Conservation (phyloP, 2,329 filamentous ascomycete species). For the Diaporthe sp. region DNA sequence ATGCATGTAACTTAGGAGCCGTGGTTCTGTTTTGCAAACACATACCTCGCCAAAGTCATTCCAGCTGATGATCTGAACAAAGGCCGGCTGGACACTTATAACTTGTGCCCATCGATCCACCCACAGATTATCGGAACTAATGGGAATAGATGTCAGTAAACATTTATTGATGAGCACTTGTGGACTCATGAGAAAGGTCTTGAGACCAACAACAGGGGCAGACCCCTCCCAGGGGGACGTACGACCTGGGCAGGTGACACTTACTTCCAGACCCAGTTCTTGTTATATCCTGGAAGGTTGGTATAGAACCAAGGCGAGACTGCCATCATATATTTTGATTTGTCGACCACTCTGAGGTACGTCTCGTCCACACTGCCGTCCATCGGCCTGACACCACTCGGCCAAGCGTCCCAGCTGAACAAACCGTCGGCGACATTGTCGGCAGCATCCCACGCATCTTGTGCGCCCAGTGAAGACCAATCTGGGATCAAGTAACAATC, state of each 20-base stretch:
- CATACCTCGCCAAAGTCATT: conserved; percentile 64
- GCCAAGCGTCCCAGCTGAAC: conserved; percentile 57
- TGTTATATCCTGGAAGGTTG: conserved; percentile 67
- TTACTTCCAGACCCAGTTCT: conserved; percentile 74
- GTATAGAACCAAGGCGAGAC: conserved; percentile 74
- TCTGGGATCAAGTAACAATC: conserved; percentile 61
- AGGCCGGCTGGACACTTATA: conserved; percentile 67
- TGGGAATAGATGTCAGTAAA: neutral
- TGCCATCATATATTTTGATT: conserved; percentile 65
- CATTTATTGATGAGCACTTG: too few relatives aligned
- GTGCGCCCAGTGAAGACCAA: conserved; percentile 58
- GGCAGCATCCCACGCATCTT: conserved; percentile 43
- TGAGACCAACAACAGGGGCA: neutral
- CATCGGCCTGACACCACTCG: conserved; percentile 49
- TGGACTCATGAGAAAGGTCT: neutral
- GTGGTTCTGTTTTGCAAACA: neutral
- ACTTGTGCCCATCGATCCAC: conserved; percentile 69
- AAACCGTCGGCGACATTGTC: conserved; percentile 51
- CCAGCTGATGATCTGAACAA: conserved; percentile 56
- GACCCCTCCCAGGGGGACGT: too few relatives aligned
- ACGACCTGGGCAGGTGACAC: neutral
- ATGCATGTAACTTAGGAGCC: neutral
- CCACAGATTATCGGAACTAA: conserved; percentile 66
- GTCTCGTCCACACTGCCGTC: conserved; percentile 51
- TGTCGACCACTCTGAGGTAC: conserved; percentile 51